A percentile compares a stretch with the other conserved stretches of the same genome.
Conservation (phyloP, 177 flowering plant species). For the Vitis hybrid region DNA sequence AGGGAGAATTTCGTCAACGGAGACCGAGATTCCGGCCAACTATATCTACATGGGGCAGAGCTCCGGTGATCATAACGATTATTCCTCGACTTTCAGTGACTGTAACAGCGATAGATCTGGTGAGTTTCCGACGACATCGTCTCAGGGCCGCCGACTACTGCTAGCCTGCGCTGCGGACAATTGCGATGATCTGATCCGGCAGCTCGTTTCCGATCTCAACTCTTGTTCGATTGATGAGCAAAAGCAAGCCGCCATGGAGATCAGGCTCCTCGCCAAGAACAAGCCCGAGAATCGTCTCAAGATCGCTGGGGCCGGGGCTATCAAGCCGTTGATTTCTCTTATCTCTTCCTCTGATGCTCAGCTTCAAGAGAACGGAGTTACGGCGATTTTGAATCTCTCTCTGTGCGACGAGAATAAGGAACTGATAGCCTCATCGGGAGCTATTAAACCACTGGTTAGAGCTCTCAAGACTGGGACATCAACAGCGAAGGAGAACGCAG, state of each 20-base stretch:
- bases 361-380: conserved; percentile 85
- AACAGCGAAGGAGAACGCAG: conserved; percentile 83
- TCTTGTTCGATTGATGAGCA: conserved; percentile 63
- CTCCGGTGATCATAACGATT: conserved; percentile 34
- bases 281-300: conserved; percentile 72
- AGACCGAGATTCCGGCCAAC: conserved; percentile 30
- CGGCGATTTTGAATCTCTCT: conserved; percentile 81
- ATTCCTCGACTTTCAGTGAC: conserved; percentile 79
- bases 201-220: conserved; percentile 64
- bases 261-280: conserved; percentile 83
- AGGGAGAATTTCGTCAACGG: conserved; percentile 28
- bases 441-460: conserved; percentile 65
- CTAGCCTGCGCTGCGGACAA: conserved; percentile 58
- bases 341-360: conserved; percentile 61
- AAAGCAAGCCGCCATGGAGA: conserved; percentile 76
- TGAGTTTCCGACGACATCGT: conserved; percentile 64
- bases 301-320: conserved; percentile 74
- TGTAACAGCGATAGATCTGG: conserved; percentile 92
- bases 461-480: conserved; percentile 65
- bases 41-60: conserved; percentile 54
- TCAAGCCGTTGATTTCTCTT: conserved; percentile 62
- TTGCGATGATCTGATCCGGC: conserved; percentile 61
- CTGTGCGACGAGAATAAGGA: conserved; percentile 89
- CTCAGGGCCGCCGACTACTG: conserved; percentile 46
- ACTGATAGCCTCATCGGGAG: conserved; percentile 62